These are phyloP conservation scores for Bipolaris bicolor DNA, from an alignment of 2,329 filamentous ascomycete species.

Conservation along the genomic window DNA sequence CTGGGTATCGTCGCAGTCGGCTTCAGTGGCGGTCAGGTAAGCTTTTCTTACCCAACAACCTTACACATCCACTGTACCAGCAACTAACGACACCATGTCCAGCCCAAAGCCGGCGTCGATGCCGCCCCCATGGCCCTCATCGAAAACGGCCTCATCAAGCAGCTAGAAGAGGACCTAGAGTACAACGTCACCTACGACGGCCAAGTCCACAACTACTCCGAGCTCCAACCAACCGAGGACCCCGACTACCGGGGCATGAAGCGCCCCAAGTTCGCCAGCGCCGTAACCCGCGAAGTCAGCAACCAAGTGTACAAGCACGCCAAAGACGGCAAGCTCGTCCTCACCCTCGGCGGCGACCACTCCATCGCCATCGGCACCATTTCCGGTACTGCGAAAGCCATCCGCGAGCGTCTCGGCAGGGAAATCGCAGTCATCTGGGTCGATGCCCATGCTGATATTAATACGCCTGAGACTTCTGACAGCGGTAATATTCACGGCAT, in stretches of 20 bases:
- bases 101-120: conserved; percentile 93
- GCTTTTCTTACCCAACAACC: conserved; percentile 20
- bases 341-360: conserved; percentile 96
- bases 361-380: conserved; percentile 95
- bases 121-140: conserved; percentile 89
- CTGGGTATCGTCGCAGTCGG: conserved; percentile 93
- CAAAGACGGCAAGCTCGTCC: conserved; percentile 78
- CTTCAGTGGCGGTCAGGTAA: conserved; percentile 94
- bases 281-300: conserved; percentile 80
- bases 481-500: conserved; percentile 98
- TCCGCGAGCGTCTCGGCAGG: conserved; percentile 77
- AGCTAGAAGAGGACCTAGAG: conserved; percentile 83
- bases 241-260: conserved; percentile 91
- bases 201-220: conserved; percentile 79
- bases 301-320: conserved; percentile 89
- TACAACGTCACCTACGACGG: conserved; percentile 88
- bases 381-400: conserved; percentile 83
- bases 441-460: conserved; percentile 97
- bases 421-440: conserved; percentile 98
- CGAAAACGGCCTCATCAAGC: conserved; percentile 80
- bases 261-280: conserved; percentile 83
- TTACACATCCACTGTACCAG: background rate
- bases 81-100: conserved; percentile 7
- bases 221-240: conserved; percentile 73
- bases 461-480: conserved; percentile 86